Evolutionary conservation across 2,329 filamentous ascomycete genomes (phyloP), one percentile per base, ranked within the genome.

Genomic region (Neoscytalidium dimidiatum): DNA sequence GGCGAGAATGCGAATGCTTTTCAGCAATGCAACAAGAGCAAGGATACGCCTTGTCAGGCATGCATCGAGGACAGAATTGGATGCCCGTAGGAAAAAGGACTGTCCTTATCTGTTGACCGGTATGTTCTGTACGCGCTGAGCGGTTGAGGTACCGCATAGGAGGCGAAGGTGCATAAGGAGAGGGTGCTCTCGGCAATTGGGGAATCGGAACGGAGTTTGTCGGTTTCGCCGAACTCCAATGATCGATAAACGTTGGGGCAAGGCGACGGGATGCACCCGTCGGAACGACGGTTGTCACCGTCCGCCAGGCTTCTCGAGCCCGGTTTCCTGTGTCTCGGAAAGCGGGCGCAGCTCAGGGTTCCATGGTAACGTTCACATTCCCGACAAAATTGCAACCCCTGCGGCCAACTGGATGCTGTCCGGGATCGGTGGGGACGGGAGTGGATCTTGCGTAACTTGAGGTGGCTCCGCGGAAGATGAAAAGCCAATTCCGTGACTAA

Each of bases 281-380:
- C 56, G 56, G 33, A 14, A 28, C 46, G 23, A 31, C 53, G 23
- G 35, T 23, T 29, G 23, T 21, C 21, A 35, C n/a, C 38, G 28
- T 23, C 28, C 26, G 56, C 14, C 23, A 46, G 41, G 26, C 56
- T 26, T 46, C 23, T 60, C 11, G 9, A 60, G 29, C 56, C 56
- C 56, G 56, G 56, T 46, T 31, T 60, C 41, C 41, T 60, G 56
- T 60, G 56, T 60, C 23, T 60, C 56, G 38, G 56, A 60, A 60
- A 33, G 31, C 19, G 19, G 26, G 28, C 41, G 56, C 56, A 57
- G 53, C 23, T 19, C 5, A 11, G 33, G 26, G 56, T 44, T 33
- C 56, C 56, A 60, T 60, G 56, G 56, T 60, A 60, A 60, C 28
- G 28, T 46, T 28, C 11, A 33, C 35, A 35, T 60, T 60, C 56